Evolutionary conservation across 768 basidiomycete genomes (phyloP), one percentile per base, ranked within the genome.

Genomic region (Tylopilus vinaceipallidus): DNA sequence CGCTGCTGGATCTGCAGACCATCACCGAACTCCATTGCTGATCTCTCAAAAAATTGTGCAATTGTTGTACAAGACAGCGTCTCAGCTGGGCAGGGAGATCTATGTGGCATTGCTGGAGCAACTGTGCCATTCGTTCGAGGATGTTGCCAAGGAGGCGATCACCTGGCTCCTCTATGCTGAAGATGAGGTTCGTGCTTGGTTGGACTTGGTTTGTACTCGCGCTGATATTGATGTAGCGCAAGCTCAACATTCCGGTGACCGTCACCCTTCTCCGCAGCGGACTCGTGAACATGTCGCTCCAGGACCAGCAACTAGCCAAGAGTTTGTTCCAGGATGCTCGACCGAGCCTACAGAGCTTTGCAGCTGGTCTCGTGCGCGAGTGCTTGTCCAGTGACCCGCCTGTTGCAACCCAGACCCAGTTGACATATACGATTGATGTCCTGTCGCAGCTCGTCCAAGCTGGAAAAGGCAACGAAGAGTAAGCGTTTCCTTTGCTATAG

Each of bases 31-130:
- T 3, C 91, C 94, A 1, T 73, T 98, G 50, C 77, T 84, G 58
- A 94, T 97, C 75, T 94, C 95, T 1, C 95, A 99, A 70, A 95
- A 97, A 72, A 88, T 95, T 47, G 95, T 98, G 4, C 95, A 97
- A 65, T 76, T 94, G 29, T 70, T 99, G 50, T 99, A 94, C 75
- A 95, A 95, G 74, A 90, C 90, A 1, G 77, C 80, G 4, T 83
- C 83, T 3, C 84, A 89, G 56, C 77, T 99, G 48, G 93, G 90
- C 0, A 81, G 95, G 45, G 95, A 99, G 66, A 87, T 97, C 10
- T 99, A 93, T 65, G 94, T 93, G 33, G 82, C 86, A 37, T 74
- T 99, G 38, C 73, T 99, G 13, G 88, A 94, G 50, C 87, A 92
- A 54, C 73, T 99, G 35, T 98, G 97, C 65, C 83, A 85, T 53